phyloP scores from a whole-genome alignment of 306 rosid species.

The Vigna unguiculata region DNA sequence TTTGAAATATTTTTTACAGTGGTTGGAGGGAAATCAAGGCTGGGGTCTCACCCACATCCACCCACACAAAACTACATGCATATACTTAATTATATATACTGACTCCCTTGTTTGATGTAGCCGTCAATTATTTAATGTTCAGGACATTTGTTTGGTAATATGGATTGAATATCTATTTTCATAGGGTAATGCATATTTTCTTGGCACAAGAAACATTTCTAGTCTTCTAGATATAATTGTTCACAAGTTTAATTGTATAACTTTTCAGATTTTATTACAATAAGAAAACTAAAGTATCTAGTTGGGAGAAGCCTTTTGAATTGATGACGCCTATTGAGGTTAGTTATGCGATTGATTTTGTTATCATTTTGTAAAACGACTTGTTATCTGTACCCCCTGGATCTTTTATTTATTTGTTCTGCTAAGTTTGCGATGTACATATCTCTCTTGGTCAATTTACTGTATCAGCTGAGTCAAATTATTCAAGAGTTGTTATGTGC shows the following conservation, averaged over 20 bases:
- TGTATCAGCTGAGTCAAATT: constrained; percentile 34
- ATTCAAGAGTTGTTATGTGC: constrained; percentile 49
- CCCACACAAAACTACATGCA: too few species aligned
- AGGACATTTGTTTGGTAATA: constrained; percentile 21
- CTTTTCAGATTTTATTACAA: constrained; percentile 79
- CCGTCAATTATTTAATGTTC: constrained; percentile 7
- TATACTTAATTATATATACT: not conserved
- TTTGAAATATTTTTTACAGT: too few species aligned
- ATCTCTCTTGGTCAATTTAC: constrained; percentile 39
- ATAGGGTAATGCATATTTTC: not conserved
- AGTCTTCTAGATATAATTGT: constrained; percentile 5
- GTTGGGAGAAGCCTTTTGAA: constrained; percentile 94
- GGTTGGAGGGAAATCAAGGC: not conserved
- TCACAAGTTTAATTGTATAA: constrained; percentile 1
- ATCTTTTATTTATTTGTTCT: constrained; percentile 38
- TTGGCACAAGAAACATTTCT: constrained; percentile 23
- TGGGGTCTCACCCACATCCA: not conserved
- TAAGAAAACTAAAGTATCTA: constrained; percentile 78
- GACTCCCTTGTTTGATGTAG: constrained; percentile 22
- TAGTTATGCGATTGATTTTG: constrained; percentile 57
- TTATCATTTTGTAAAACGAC: constrained; percentile 37
- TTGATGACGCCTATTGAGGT: constrained; percentile 92
- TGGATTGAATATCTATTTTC: constrained; percentile 16
- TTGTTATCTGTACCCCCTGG: constrained; percentile 37
- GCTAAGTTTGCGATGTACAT: constrained; percentile 34